phyloP scores from a whole-genome alignment of 2,329 filamentous ascomycete genomes.

The Byssoonygena ceratinophila region DNA sequence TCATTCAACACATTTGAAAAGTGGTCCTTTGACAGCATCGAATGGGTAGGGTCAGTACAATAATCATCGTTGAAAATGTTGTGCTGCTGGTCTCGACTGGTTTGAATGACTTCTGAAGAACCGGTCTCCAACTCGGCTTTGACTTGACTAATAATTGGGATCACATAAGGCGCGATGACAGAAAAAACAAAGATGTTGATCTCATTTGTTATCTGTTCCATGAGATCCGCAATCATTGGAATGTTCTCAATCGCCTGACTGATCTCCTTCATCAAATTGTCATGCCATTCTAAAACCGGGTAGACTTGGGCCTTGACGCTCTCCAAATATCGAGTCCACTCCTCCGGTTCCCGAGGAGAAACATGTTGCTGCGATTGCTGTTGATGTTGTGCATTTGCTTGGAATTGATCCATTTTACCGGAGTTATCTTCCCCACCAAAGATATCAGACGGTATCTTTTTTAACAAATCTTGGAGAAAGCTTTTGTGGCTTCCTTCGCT shows the following conservation, averaged over 20 bases:
- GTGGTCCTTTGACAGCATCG: slow-evolving; percentile 92
- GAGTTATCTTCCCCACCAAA: slow-evolving; percentile 57
- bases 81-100: slow-evolving; percentile 71
- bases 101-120: slow-evolving; percentile 76
- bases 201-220: slow-evolving; percentile 80
- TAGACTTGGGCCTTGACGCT: slow-evolving; percentile 69
- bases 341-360: slow-evolving; percentile 69
- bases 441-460: slow-evolving; percentile 70
- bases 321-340: slow-evolving; percentile 66
- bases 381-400: slow-evolving; percentile 61
- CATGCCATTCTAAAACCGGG: slow-evolving; percentile 83
- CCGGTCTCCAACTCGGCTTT: slow-evolving; percentile 78
- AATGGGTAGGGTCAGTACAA: slow-evolving; percentile 76
- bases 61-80: slow-evolving; percentile 74
- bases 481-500: slow-evolving; percentile 57
- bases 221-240: slow-evolving; percentile 69
- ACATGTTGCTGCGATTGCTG: slow-evolving; percentile 59
- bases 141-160: slow-evolving; percentile 77
- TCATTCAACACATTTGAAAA: slow-evolving; percentile 88
- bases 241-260: slow-evolving; percentile 71
- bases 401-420: slow-evolving; percentile 65
- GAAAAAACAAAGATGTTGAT: slow-evolving; percentile 83
- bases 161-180: slow-evolving; percentile 76
- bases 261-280: slow-evolving; percentile 73
- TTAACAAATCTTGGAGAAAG: slow-evolving; percentile 65